Conservation (phyloP, 2,329 filamentous ascomycete genomes). For the Diaporthe aspalathi region DNA sequence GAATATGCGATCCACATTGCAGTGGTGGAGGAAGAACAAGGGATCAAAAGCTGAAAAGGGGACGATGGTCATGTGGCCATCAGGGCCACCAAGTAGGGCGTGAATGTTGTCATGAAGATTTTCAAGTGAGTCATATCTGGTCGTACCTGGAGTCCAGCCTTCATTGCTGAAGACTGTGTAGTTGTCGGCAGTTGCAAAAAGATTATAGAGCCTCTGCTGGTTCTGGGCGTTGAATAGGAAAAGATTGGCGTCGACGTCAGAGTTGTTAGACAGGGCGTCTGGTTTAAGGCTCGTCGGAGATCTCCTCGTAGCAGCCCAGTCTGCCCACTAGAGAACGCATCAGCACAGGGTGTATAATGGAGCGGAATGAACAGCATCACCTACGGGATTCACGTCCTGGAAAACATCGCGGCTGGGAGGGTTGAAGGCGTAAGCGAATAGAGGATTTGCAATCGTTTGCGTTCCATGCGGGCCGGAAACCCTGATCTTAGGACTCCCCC, state of each 20-base stretch:
- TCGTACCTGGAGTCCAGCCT: slow-evolving; percentile 64
- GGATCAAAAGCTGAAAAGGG: slow-evolving; percentile 83
- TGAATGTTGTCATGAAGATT: slow-evolving; percentile 74
- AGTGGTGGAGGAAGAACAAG: slow-evolving; percentile 81
- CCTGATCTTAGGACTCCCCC: slow-evolving; percentile 55
- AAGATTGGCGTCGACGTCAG: slow-evolving; percentile 63
- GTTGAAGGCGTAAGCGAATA: slow-evolving; percentile 70
- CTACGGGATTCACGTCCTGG: slow-evolving; percentile 66
- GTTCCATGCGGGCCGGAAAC: slow-evolving; percentile 67
- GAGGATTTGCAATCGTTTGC: slow-evolving; percentile 69
- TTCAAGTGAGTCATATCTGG: slow-evolving; percentile 72
- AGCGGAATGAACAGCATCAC: slow-evolving; percentile 44
- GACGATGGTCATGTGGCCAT: slow-evolving; percentile 77
- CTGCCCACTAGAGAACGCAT: slow-evolving; percentile 59
- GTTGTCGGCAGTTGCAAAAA: slow-evolving; percentile 75
- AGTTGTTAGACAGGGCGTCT: slow-evolving; percentile 68
- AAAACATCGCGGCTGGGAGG: slow-evolving; percentile 70
- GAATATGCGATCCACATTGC: slow-evolving; percentile 79
- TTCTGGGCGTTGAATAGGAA: slow-evolving; percentile 65
- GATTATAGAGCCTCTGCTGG: slow-evolving; percentile 73
- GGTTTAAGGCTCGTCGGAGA: slow-evolving; percentile 57
- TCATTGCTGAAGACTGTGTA: slow-evolving; percentile 78
- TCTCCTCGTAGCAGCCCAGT: slow-evolving; percentile 71
- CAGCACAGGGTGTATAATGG: slow-evolving; percentile 32
- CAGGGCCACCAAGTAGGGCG: slow-evolving; percentile 65